Percentiles rank a stretch among this genome's conserved stretches.
phyloP scores from a whole-genome alignment of 140 eudicot species.

The Senecio squalidus region DNA sequence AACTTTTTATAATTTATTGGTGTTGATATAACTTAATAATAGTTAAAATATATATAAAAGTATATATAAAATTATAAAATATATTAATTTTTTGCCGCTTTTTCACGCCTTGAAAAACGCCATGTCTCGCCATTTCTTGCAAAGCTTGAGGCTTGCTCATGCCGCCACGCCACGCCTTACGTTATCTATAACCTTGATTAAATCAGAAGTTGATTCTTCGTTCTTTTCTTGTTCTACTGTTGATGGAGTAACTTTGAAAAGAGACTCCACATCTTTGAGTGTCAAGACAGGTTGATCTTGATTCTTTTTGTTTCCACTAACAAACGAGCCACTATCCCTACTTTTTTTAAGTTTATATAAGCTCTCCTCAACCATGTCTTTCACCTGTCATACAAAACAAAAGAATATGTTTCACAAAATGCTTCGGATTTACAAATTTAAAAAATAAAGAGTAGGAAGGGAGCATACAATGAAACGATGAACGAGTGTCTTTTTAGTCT shows the following conservation, averaged over 20 bases:
- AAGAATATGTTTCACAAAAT: too few relatives aligned
- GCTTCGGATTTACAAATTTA: neutral
- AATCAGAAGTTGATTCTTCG: slow-evolving; percentile 33
- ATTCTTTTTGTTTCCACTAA: slow-evolving; percentile 80
- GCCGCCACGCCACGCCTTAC: too few relatives aligned
- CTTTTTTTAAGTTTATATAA: slow-evolving; percentile 74
- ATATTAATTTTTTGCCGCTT: too few relatives aligned
- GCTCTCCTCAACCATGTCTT: slow-evolving; percentile 93
- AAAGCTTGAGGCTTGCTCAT: too few relatives aligned
- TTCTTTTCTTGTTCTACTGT: slow-evolving; percentile 14
- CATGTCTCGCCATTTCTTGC: too few relatives aligned
- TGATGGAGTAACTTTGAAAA: slow-evolving; percentile 56
- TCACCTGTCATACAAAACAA: slow-evolving; percentile 49
- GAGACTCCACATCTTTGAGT: slow-evolving; percentile 75
- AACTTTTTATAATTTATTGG: too few relatives aligned
- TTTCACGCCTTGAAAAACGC: too few relatives aligned
- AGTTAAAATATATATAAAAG: too few relatives aligned
- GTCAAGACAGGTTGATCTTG: slow-evolving; percentile 85
- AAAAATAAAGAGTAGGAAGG: neutral
- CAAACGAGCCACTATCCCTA: slow-evolving; percentile 42
- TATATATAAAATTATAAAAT: too few relatives aligned
- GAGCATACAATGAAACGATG: slow-evolving; percentile 86
- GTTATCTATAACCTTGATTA: too few relatives aligned
- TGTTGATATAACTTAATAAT: too few relatives aligned
- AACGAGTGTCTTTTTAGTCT: slow-evolving; percentile 61